Percentiles rank a stretch among this genome's conserved stretches.
phyloP scores from a whole-genome alignment of 441 rosid genomes.

The Flueggea neowawraea region DNA sequence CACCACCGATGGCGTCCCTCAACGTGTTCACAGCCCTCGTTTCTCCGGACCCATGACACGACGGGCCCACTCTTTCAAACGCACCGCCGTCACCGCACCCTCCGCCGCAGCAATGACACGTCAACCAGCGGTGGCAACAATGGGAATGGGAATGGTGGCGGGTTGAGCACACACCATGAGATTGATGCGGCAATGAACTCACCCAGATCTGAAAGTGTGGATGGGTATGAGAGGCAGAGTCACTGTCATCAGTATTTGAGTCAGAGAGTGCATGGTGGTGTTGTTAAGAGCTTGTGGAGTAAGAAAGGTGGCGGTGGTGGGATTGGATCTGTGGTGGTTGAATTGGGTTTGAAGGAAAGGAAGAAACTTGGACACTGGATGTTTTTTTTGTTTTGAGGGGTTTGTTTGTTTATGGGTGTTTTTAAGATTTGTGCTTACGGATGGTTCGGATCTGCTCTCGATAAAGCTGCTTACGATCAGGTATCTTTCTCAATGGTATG shows the following conservation, averaged over 20 bases:
- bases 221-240: constrained; percentile 24
- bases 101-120: background rate
- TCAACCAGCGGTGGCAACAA: constrained; percentile 11
- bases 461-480: constrained; percentile 48
- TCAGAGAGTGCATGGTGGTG: constrained; percentile 45
- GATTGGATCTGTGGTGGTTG: constrained; percentile 54
- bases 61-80: constrained; percentile 88
- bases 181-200: constrained; percentile 67
- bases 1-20: constrained; percentile 63
- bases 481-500: constrained; percentile 10
- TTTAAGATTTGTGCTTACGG: constrained; percentile 80
- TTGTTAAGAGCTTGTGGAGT: constrained; percentile 37
- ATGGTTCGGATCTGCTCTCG: constrained; percentile 87
- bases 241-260: constrained; percentile 22
- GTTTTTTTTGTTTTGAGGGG: constrained; percentile 76
- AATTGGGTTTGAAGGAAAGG: constrained; percentile 61
- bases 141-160: background rate
- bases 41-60: constrained; percentile 89
- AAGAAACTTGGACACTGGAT: constrained; percentile 78
- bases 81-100: constrained; percentile 20
- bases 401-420: constrained; percentile 84
- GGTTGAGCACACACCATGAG: constrained; percentile 45
- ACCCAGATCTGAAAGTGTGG: constrained; percentile 66
- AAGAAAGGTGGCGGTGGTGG: constrained; percentile 27
- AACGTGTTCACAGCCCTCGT: constrained; percentile 79